Percentiles rank a stretch among this genome's conserved stretches.
Evolutionary conservation across 2,329 filamentous ascomycete genomes (phyloP).

Genomic region (Rhinocladiella mackenziei): DNA sequence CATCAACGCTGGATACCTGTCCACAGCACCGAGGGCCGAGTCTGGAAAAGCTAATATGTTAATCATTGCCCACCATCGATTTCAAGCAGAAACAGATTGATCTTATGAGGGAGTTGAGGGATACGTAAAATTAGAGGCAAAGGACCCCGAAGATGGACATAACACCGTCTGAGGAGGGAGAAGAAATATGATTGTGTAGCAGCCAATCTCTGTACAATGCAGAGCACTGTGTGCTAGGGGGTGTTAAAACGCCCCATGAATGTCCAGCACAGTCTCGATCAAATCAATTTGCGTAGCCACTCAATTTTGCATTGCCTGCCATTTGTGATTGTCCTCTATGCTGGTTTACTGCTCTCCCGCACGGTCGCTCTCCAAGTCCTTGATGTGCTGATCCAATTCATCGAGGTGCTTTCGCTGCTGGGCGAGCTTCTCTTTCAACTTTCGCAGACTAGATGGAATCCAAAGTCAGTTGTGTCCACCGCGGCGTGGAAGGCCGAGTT

Average conservation of each 20-base stretch:
- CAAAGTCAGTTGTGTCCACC: not conserved
- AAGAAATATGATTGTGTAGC: constrained; percentile 12
- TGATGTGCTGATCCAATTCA: constrained; percentile 83
- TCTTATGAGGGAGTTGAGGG: not conserved
- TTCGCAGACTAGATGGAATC: constrained; percentile 52
- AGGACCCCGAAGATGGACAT: not conserved
- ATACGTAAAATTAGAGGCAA: not conserved
- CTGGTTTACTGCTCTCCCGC: constrained; percentile 53
- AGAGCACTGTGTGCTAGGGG: no score
- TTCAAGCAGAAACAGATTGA: not conserved
- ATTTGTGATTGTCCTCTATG: not conserved
- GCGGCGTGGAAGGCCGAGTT: no score
- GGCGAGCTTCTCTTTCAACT: constrained; percentile 64
- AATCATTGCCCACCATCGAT: no score
- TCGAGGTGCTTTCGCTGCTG: constrained; percentile 80
- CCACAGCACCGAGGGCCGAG: no score
- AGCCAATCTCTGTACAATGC: constrained; percentile 12
- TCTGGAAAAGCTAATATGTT: not conserved
- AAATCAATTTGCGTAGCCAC: no score
- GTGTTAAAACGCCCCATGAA: no score
- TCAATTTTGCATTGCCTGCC: no score
- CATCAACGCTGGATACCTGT: not conserved
- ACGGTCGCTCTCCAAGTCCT: constrained; percentile 70
- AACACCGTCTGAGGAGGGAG: constrained; percentile 3
- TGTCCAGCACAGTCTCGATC: no score